These are phyloP conservation scores for Wickerhamomyces bovis DNA, from an alignment of 805 yeast species.

Conservation along the genomic window DNA sequence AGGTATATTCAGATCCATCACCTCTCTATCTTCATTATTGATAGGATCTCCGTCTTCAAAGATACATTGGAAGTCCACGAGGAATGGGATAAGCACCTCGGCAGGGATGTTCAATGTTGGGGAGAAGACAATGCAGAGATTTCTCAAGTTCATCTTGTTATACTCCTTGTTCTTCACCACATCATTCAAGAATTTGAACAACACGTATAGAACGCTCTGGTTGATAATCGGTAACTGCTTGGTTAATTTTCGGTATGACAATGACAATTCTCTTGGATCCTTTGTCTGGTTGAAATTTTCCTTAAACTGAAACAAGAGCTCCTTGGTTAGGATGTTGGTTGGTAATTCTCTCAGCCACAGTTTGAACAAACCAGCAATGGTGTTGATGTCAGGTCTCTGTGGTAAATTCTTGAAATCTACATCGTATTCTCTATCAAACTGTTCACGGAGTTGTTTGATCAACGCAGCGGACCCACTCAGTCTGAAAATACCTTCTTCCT, in stretches of 20 bases:
- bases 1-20: constrained; percentile 49
- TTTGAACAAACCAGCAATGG: constrained; percentile 81
- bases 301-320: constrained; percentile 34
- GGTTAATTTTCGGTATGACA: constrained; percentile 28
- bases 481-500: constrained; percentile 88
- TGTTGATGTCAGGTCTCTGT: constrained; percentile 60
- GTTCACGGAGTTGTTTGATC: constrained; percentile 61
- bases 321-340: constrained; percentile 56
- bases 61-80: constrained; percentile 56
- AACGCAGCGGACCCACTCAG: constrained; percentile 82
- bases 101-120: constrained; percentile 71
- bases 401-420: constrained; percentile 48
- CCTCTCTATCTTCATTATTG: constrained; percentile 36
- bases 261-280: constrained; percentile 24
- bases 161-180: constrained; percentile 53
- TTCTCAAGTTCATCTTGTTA: constrained; percentile 82
- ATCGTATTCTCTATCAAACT: constrained; percentile 63
- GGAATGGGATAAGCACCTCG: constrained; percentile 50
- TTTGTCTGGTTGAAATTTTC: constrained; percentile 29
- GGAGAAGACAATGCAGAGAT: constrained; percentile 74
- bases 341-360: constrained; percentile 77
- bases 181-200: constrained; percentile 62
- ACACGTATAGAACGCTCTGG: constrained; percentile 51
- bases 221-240: constrained; percentile 45
- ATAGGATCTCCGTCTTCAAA: constrained; percentile 48